Conservation (phyloP, 31 red algal species). For the Odonthalia washingtoniensis region DNA sequence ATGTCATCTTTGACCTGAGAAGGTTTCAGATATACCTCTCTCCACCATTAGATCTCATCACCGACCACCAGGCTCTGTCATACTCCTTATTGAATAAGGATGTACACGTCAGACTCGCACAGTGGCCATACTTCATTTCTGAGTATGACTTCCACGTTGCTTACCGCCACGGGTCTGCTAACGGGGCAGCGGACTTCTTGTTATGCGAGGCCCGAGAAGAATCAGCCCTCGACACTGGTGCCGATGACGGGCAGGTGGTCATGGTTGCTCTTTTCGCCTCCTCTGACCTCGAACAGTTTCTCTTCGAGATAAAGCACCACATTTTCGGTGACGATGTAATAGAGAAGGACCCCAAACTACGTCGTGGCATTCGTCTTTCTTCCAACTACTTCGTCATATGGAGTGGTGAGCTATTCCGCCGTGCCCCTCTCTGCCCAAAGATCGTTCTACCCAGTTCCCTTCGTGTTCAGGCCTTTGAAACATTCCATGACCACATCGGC, state of each 20-base stretch:
- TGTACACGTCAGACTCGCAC: neutral
- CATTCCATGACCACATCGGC: conserved; percentile 3
- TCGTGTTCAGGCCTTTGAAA: neutral
- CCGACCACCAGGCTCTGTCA: conserved; percentile 27
- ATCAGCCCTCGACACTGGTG: neutral
- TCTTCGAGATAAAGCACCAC: neutral
- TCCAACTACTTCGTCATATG: neutral
- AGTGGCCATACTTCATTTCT: conserved; percentile 4
- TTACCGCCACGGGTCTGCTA: neutral
- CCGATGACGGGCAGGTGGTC: neutral
- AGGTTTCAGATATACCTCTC: conserved; percentile 22
- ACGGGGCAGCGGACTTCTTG: neutral
- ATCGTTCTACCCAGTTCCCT: neutral
- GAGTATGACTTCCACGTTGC: conserved; percentile 19
- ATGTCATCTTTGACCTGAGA: conserved; percentile 9
- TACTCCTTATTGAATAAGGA: neutral
- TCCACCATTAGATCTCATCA: neutral
- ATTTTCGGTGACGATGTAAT: neutral
- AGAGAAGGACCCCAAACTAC: neutral
- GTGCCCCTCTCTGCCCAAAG: neutral
- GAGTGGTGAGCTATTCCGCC: neutral
- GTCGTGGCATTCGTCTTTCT: neutral
- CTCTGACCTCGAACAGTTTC: neutral
- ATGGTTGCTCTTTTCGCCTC: neutral
- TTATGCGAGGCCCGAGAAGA: neutral